Base-by-base conservation (phyloP, 2,329 filamentous ascomycete species). In the Alternaria ethzedia region DNA sequence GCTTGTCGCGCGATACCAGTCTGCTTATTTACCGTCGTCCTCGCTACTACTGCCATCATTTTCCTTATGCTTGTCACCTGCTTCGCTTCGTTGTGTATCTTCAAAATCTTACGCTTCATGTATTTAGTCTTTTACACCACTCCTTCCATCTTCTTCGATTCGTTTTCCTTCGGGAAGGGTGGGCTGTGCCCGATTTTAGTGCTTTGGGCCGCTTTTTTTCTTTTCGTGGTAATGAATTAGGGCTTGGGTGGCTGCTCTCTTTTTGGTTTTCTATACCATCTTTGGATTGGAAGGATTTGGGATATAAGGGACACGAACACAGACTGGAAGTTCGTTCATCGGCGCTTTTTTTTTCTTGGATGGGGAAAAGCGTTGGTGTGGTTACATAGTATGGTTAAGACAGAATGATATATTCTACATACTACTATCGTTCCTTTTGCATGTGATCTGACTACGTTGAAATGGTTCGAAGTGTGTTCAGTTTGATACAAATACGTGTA, bases 1-100 rank as follows among this genome's bases (percentile, higher is more conserved):
- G 55, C 49, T 59, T 59, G 20, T 51, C 30, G 55, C 55, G 59
- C 49, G 41, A 59, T 62, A 62, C 59, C 59, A 62, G 49, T 54
- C 43, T 54, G 49, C 30, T 57, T 51, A 25, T 47, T 36, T 13
- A 41, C n/a, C 36, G n/a, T 41, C 10, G 28, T 56, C 17, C 3
- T 55, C n/a, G 49, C 5, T 36, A 3, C 15, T 23, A 3, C 5
- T 23, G 2, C 5, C 12, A 5, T 30, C 41, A 28, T 8, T 41
- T 25, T 32, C 59, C 36, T 49, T 54, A 15, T 13, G 21, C 51
- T 20, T 17, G 15, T 58, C 26, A 15, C 12, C 28, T 43, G 23
- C 17, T 32, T 10, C 36, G 36, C 36, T 41, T 41, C 36, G 36
- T 23, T 13, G 23, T 56, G 54, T 46, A 46, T 21, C 25, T 20